Conservation (phyloP, 2,329 filamentous ascomycete species). For the Fusarium circinatum region DNA sequence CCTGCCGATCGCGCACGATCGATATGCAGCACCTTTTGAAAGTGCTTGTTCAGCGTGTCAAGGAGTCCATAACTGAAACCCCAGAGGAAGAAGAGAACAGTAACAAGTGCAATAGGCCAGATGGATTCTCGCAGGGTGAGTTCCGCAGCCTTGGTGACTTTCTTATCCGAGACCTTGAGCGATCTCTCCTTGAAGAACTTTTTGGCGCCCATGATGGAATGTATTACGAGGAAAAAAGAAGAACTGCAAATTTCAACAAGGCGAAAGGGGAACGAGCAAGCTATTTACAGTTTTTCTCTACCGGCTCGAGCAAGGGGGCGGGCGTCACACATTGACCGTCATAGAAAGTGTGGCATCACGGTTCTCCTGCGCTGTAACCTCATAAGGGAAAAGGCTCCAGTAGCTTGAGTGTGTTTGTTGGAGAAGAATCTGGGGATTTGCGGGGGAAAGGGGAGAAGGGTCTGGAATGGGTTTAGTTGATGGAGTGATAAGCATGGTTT, state of each 20-base stretch:
- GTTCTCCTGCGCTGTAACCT: constrained; percentile 13
- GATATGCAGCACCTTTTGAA: constrained; percentile 58
- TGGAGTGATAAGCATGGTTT: constrained; percentile 6
- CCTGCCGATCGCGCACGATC: constrained; percentile 57
- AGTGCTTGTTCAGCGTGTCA: constrained; percentile 62
- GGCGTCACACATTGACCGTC: constrained; percentile 10
- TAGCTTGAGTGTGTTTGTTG: constrained; percentile 15
- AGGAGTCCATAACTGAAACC: constrained; percentile 59
- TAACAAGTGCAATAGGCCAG: constrained; percentile 69
- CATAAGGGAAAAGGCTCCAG: constrained; percentile 30
- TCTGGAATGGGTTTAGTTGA: constrained; percentile 2
- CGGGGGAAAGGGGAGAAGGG: constrained; percentile 5
- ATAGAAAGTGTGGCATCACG: constrained; percentile 19
- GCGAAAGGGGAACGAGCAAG: neutral
- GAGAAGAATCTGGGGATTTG: constrained; percentile 39
- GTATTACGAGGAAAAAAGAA: neutral
- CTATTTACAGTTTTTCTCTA: constrained; percentile 23
- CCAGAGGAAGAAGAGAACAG: constrained; percentile 59
- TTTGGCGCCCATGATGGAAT: constrained; percentile 54
- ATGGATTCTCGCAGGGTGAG: constrained; percentile 74
- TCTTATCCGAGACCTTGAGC: constrained; percentile 55
- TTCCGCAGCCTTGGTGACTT: constrained; percentile 58
- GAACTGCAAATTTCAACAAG: neutral
- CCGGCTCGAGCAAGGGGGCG: constrained; percentile 11
- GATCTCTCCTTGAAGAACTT: constrained; percentile 58